Base-by-base conservation (phyloP, 495 filamentous ascomycete species). In the Neurospora sp. region DNA sequence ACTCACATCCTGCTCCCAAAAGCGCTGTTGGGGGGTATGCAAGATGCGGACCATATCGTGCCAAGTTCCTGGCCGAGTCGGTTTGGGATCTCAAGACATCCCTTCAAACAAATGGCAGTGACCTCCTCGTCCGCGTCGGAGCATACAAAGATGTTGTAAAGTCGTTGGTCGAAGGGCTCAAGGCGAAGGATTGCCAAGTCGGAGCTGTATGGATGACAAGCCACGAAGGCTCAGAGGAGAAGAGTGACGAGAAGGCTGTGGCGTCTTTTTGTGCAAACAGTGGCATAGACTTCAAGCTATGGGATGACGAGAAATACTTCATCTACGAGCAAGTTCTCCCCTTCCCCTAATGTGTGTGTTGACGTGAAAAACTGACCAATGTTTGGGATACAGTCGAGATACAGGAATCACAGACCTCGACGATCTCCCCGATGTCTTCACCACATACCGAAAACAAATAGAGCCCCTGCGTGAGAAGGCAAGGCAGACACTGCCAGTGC, bases 261-360 rank as follows among this genome's bases (percentile, higher is more conserved):
- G 79, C 80, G 37, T 77, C 80, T 14, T 74, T 87, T 8, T 87
- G 88, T 48, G 75, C 83, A 42, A 76, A 78, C 9, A 78, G 84
- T 20, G 85, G 83, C 37, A 80, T 87, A 14, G 83, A 88, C 9
- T 91, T 90, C 77, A 87, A 85, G 79, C 42, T 87, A 6, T 92
- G 88, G 85, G 80, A 79, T 1, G 91, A 94, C 74, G 91, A 91
- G 77, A 93, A 92, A 78, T 93, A 91, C 76, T 88, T 90, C 70
- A 85, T 92, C 68, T 87, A 93, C 74, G 89, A 92, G 91, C 92
- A 83, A 81, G 87, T 86, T 40, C 20, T 68, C 16, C 9, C 12
- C 3, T 42, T 16, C 12, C 38, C 41, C 48, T 14, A 14, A 18
- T 3, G 45, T 10, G 22, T 14, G 18, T 37, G 10, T 7, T 59